These are phyloP conservation scores for Trichosporon sp. DNA, from an alignment of 1,284 basidiomycete genomes.

Conservation along the genomic window DNA sequence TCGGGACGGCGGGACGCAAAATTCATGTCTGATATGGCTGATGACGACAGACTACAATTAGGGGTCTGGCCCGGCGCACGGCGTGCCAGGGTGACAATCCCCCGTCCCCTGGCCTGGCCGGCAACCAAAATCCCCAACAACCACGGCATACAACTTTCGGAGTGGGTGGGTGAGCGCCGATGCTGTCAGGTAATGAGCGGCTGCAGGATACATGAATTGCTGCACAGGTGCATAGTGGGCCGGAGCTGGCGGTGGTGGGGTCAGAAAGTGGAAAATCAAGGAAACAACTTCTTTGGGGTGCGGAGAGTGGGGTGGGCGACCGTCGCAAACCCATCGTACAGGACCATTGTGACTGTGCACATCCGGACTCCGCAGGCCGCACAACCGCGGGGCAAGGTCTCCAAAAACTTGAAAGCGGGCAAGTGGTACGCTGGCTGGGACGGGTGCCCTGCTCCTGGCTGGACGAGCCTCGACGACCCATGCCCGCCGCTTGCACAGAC, in stretches of 20 bases:
- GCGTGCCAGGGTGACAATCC: background rate
- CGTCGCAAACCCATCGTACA: background rate
- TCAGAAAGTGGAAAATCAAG: background rate
- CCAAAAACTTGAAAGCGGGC: background rate
- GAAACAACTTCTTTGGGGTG: background rate
- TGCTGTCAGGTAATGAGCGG: background rate
- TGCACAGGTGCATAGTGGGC: background rate
- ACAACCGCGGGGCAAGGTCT: background rate
- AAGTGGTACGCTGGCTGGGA: no score
- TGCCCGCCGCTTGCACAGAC: background rate
- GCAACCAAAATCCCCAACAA: background rate
- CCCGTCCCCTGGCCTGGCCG: background rate
- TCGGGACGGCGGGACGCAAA: background rate
- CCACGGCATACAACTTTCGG: background rate
- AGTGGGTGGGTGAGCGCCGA: background rate
- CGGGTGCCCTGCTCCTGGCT: no score
- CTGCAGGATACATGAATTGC: background rate
- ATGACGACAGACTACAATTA: background rate
- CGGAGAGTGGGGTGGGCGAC: background rate
- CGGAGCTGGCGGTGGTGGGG: background rate
- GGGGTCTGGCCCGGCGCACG: background rate
- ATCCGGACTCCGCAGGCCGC: background rate
- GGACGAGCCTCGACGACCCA: background rate
- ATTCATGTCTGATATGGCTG: constrained; percentile 2
- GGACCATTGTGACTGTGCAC: background rate